Conservation (phyloP, 257 asterid species). For the Ilex asprella region DNA sequence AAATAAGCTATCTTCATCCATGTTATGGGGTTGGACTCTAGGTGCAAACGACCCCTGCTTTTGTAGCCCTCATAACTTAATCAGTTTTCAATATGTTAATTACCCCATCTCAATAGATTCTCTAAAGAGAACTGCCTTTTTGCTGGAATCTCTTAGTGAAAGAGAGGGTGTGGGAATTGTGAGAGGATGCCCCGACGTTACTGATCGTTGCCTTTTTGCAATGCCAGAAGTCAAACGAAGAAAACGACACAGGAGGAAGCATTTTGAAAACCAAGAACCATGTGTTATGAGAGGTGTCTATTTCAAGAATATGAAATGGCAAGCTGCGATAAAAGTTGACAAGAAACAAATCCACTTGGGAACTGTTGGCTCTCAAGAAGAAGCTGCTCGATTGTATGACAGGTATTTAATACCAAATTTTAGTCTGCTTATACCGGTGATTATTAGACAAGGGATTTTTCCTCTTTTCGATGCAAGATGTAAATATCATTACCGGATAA, state of each 20-base stretch:
- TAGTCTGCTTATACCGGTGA: neutral
- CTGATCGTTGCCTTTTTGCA: slow-evolving; percentile 2
- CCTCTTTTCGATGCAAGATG: slow-evolving; percentile 38
- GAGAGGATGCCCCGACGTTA: neutral
- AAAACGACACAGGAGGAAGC: slow-evolving; percentile 84
- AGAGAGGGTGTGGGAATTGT: too few relatives aligned
- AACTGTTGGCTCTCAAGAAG: slow-evolving; percentile 90
- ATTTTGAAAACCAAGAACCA: slow-evolving; percentile 65
- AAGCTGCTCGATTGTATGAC: slow-evolving; percentile 90
- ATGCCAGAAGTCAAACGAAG: slow-evolving; percentile 71
- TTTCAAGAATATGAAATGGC: slow-evolving; percentile 96
- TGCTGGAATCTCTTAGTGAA: neutral
- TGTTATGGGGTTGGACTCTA: too few relatives aligned
- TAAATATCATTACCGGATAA: slow-evolving; percentile 20
- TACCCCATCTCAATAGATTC: too few relatives aligned
- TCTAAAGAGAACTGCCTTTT: neutral
- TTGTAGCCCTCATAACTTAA: too few relatives aligned
- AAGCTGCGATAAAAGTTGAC: slow-evolving; percentile 96
- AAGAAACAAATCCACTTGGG: slow-evolving; percentile 96
- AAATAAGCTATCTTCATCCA: too few relatives aligned
- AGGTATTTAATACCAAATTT: slow-evolving; percentile 32
- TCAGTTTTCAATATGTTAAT: too few relatives aligned
- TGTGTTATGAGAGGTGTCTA: slow-evolving; percentile 89
- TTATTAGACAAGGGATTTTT: neutral
- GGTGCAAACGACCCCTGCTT: too few relatives aligned